Evolutionary conservation across 176 grass and related monocot genomes (phyloP).

Genomic region (Avena sativa): DNA sequence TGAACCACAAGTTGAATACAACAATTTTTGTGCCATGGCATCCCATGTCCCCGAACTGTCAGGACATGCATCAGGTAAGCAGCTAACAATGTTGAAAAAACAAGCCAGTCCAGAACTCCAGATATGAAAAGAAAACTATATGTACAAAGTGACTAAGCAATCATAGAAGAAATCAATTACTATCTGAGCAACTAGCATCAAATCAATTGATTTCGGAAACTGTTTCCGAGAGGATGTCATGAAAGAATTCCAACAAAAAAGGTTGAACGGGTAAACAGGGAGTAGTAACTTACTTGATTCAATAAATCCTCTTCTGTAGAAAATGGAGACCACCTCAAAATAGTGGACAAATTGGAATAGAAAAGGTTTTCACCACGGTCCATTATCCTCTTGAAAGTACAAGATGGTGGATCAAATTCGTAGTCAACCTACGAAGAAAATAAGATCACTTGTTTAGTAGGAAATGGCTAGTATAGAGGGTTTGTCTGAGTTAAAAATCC

Average conservation of each 20-base stretch:
- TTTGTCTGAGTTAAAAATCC: slow-evolving; percentile 22
- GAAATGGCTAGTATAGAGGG: slow-evolving; percentile 20
- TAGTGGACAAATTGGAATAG: slow-evolving; percentile 63
- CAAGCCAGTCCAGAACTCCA: background rate
- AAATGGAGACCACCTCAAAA: slow-evolving; percentile 79
- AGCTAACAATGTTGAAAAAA: slow-evolving; percentile 24
- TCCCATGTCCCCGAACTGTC: slow-evolving; percentile 48
- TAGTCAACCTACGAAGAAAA: slow-evolving; percentile 76
- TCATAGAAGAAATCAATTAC: slow-evolving; percentile 17
- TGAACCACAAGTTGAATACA: slow-evolving; percentile 56
- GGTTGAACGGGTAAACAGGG: background rate
- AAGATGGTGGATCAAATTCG: slow-evolving; percentile 55
- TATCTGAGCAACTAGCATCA: background rate
- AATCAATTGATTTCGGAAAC: slow-evolving; percentile 21
- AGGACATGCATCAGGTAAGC: slow-evolving; percentile 22
- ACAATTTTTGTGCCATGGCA: slow-evolving; percentile 52
- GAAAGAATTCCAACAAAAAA: slow-evolving; percentile 1
- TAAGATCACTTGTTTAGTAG: slow-evolving; percentile 15
- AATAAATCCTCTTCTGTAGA: slow-evolving; percentile 65
- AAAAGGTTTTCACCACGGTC: slow-evolving; percentile 54
- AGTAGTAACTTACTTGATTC: slow-evolving; percentile 55
- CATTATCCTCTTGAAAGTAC: slow-evolving; percentile 54
- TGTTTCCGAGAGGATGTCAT: background rate
- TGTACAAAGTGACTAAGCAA: background rate
- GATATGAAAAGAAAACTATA: background rate